phyloP scores from a whole-genome alignment of 169 alveolate species.

The Besnoitia besnoiti region DNA sequence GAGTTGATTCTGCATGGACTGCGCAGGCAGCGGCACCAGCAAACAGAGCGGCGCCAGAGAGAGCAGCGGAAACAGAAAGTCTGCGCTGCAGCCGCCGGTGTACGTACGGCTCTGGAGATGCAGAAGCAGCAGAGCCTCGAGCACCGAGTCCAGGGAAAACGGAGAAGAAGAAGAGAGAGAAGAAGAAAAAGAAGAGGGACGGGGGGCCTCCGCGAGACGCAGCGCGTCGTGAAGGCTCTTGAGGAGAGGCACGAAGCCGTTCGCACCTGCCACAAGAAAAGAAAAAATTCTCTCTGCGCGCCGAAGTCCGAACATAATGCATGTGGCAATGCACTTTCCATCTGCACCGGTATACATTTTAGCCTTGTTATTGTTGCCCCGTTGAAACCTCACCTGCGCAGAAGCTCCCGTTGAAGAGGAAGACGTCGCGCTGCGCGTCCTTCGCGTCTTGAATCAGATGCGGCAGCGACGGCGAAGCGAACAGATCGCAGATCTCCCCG shows the following conservation, averaged over 20 bases:
- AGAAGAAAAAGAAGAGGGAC: background rate
- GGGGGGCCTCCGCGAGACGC: background rate
- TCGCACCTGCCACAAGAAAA: background rate
- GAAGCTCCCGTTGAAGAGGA: background rate
- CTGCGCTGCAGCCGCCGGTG: conserved; percentile 6
- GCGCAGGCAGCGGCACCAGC: conserved; percentile 3
- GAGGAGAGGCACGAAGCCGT: background rate
- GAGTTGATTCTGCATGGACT: background rate
- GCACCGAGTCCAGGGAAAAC: background rate
- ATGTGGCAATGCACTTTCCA: too few species aligned
- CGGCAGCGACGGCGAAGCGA: background rate
- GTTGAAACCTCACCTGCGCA: background rate
- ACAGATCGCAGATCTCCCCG: background rate
- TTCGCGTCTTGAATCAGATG: background rate
- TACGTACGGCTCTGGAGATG: background rate
- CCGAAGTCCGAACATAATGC: too few species aligned
- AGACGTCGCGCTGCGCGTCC: background rate
- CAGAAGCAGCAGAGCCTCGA: background rate
- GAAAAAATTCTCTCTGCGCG: background rate
- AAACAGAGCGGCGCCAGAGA: background rate
- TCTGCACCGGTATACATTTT: too few species aligned
- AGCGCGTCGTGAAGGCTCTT: background rate
- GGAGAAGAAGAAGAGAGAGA: background rate
- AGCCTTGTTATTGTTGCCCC: background rate
- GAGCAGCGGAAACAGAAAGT: conserved; percentile 1